A percentile compares a stretch with the other conserved stretches of the same genome.
Conservation (phyloP, 2,329 filamentous ascomycete species). For the Botryotinia globosa region DNA sequence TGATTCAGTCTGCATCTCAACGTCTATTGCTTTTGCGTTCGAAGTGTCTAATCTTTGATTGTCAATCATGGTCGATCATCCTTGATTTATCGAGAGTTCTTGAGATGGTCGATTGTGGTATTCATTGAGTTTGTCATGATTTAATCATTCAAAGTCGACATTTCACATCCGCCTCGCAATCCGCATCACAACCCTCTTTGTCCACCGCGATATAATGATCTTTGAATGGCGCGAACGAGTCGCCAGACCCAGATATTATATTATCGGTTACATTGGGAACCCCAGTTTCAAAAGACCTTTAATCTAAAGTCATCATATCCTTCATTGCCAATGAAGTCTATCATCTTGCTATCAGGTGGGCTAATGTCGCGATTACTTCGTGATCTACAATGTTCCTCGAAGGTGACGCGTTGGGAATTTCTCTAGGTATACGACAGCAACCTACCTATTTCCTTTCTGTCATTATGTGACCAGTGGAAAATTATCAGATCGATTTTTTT, state of each 20-base stretch:
- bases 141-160: background rate
- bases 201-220: background rate
- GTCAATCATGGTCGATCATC: background rate
- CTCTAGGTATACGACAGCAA: background rate
- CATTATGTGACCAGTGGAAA: background rate
- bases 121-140: background rate
- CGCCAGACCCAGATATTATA: background rate
- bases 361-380: background rate
- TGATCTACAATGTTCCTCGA: background rate
- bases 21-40: background rate
- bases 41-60: background rate
- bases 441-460: background rate
- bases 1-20: background rate
- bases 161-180: background rate
- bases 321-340: background rate
- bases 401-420: background rate
- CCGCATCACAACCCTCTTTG: background rate
- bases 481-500: background rate
- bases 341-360: background rate
- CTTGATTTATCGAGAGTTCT: background rate
- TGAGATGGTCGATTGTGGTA: background rate
- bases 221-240: background rate
- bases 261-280: background rate
- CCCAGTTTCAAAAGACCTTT: background rate
- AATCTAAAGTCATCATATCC: background rate